phyloP scores from a whole-genome alignment of 169 alveolate species.

The Cryptosporidium meleagridis region DNA sequence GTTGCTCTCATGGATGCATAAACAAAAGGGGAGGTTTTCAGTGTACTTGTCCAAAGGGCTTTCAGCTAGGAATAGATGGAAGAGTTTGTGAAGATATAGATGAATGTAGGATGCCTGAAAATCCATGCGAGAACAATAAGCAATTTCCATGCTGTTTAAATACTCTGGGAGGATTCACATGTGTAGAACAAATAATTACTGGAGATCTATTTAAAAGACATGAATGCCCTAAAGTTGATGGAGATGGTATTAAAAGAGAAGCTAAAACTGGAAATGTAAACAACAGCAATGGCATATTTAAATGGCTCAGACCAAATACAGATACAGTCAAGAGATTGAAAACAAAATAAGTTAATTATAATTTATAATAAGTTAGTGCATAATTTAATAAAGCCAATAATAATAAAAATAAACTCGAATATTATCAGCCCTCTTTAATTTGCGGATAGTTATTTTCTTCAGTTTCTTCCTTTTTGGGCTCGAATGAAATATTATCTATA shows the following conservation, averaged over 20 bases:
- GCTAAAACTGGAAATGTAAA: not conserved
- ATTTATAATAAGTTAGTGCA: not conserved
- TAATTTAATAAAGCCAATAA: not conserved
- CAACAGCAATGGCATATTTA: not conserved
- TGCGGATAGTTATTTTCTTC: not conserved
- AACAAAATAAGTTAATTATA: conserved; percentile 5
- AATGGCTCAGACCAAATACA: conserved; percentile 3
- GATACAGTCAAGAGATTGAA: conserved; percentile 4
- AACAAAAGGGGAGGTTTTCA: conserved; percentile 71
- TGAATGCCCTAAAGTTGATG: conserved; percentile 40
- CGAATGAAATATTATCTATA: conserved; percentile 45
- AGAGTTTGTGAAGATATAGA: conserved; percentile 79
- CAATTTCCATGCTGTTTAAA: conserved; percentile 77
- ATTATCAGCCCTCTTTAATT: not conserved
- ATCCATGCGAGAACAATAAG: conserved; percentile 47
- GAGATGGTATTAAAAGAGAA: not conserved
- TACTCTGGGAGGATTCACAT: conserved; percentile 77
- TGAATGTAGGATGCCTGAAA: conserved; percentile 77
- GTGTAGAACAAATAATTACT: conserved; percentile 70
- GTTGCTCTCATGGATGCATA: conserved; percentile 72
- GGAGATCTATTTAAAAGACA: conserved; percentile 48
- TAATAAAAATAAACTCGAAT: not conserved
- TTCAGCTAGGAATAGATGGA: conserved; percentile 45
- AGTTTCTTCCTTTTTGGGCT: conserved; percentile 50
- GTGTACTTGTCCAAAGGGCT: conserved; percentile 78